Base-by-base conservation (phyloP, 148 eudicot species). In the Rhododendron kiyosumense region DNA sequence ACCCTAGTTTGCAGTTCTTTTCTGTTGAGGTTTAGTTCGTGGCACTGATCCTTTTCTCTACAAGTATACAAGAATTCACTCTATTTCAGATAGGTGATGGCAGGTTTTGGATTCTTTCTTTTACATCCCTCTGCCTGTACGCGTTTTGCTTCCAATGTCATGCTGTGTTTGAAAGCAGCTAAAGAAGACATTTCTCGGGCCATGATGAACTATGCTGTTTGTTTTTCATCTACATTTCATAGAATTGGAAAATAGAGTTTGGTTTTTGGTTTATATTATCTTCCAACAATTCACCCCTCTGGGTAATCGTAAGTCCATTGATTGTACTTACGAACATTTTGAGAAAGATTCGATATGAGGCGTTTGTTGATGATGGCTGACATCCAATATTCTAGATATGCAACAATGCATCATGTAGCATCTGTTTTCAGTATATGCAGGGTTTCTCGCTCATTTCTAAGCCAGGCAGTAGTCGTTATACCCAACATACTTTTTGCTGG, bases 1-100 rank as follows among this genome's bases (percentile, higher is more conserved):
- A 13, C 46, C 17, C 75, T 63, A 32, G 28, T 73, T 17, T 28
- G n/a, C 75, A 30, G 32, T 32, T 84, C 85, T 20, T 30, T 52
- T 30, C 46, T 73, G 14, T 57, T 22, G 18, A 8, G 57, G 78
- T 20, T 12, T 73, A 30, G 69, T 2, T 54, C 69, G 18, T 43
- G 24, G 49, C 83, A 24, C 22, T 18, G 51, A 54, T 84, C 36
- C 65, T 80, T 75, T 78, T 82, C 48, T 26, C 57, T 51, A 36
- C 34, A 46, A 87, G 89, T 85, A 89, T 74, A 85, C 86, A 85
- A 67, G 81, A 83, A 36, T 52, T 74, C 36, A 34, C 41, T 54
- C 2, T 51, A 73, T 73, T 43, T 49, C 54, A 83, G 67, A 83
- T 59, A 71, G 78, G 84, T 81, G 83, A 65, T 57, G 71, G 41